Evolutionary conservation across 441 rosid species (phyloP).

Genomic region (Adansonia rubrostipa): DNA sequence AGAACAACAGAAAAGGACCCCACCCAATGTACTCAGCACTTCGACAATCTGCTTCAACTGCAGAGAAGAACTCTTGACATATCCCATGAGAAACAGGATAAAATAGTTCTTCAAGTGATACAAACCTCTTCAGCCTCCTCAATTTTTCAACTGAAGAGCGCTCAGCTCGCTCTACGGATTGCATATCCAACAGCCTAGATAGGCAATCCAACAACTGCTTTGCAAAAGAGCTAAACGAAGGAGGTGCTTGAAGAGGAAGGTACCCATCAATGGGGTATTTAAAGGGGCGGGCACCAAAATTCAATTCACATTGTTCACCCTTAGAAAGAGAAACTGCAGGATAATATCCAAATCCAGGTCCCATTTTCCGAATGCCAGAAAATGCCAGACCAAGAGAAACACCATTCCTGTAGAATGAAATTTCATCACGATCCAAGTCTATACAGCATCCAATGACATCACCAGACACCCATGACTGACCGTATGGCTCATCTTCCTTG

Average conservation of each 20-base stretch:
- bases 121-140: constrained; percentile 73
- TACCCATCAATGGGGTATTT: constrained; percentile 68
- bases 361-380: constrained; percentile 74
- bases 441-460: constrained; percentile 96
- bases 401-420: constrained; percentile 86
- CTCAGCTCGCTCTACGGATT: constrained; percentile 57
- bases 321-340: constrained; percentile 95
- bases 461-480: constrained; percentile 95
- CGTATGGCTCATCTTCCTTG: constrained; percentile 75
- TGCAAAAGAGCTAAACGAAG: constrained; percentile 51
- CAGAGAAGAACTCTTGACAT: constrained; percentile 70
- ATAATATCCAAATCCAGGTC: constrained; percentile 82
- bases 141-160: constrained; percentile 65
- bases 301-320: constrained; percentile 88
- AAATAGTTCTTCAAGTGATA: constrained; percentile 72
- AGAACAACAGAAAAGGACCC: constrained; percentile 79
- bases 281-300: constrained; percentile 89
- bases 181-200: constrained; percentile 69
- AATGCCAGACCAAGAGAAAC: constrained; percentile 91
- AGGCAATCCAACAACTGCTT: constrained; percentile 68
- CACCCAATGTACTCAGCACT: constrained; percentile 73
- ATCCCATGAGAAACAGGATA: constrained; percentile 71
- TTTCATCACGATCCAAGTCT: constrained; percentile 71
- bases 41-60: constrained; percentile 59
- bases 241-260: constrained; percentile 76